Base-by-base conservation (phyloP, 805 yeast species). In the Zygoascus tannicola region DNA sequence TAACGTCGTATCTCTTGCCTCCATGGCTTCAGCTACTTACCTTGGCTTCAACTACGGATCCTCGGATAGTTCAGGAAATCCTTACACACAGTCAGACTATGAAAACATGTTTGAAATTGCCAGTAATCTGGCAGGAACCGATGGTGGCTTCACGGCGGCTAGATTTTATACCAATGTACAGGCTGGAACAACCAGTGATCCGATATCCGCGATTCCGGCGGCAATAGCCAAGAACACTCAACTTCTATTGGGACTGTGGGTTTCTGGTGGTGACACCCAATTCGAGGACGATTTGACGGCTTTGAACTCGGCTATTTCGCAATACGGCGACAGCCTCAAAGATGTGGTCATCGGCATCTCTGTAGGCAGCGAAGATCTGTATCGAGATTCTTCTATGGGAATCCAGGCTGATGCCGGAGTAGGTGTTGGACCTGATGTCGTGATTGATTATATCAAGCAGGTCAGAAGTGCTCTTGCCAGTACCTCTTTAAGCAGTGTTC, bases 321-420 rank as follows among this genome's bases (percentile, higher is more conserved):
- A 40, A 21, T 47, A 47, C 37, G 54, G 54, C n/a, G n/a, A 30
- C 38, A 20, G 43, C 40, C 41, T 51, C 28, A 28, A 26, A 12
- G 53, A 49, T 41, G 38, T 47, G 44, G 73, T 85, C 56, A 76
- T 80, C 56, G 80, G 78, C 33, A 71, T 85, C 66, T 70, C 83
- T 38, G 94, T 85, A 52, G 95, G 94, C 56, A 82, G 92, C 20
- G 95, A 85, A 69, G 86, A 90, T 53, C 70, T 85, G 54, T 85
- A 85, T 74, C 81, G 95, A 76, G 77, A 63, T 40, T 51, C 54
- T 22, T 38, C 12, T 32, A 44, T 46, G 48, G 54, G 54, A 34
- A 92, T 84, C 62, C 53, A 84, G 65, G 71, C 85, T 44, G 84
- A 88, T 36, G 58, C 71, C 19, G 76, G 75, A 41, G 73, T 85